phyloP scores from a whole-genome alignment of 2,329 filamentous ascomycete genomes.

The Aspergillus fumigatus region DNA sequence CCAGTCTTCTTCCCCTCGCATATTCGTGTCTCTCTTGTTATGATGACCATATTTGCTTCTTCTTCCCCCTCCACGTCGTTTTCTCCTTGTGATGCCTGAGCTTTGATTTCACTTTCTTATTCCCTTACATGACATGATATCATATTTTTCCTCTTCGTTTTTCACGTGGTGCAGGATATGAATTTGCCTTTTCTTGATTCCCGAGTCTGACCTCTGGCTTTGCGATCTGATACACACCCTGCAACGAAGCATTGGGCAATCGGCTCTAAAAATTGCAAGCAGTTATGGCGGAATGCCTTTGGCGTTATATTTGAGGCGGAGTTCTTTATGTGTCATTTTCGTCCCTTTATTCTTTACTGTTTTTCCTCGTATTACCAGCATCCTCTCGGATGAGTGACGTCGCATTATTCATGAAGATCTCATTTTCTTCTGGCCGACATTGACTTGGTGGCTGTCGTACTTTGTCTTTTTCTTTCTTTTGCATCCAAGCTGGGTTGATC shows the following conservation, averaged over 20 bases:
- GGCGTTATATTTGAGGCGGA: slow-evolving; percentile 31
- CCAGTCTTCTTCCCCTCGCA: slow-evolving; percentile 3
- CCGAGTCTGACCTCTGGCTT: slow-evolving; percentile 21
- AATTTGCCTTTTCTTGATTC: slow-evolving; percentile 12
- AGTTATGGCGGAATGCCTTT: slow-evolving; percentile 30
- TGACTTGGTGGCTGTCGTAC: slow-evolving; percentile 28
- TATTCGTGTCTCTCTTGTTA: slow-evolving; percentile 9
- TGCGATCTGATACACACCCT: slow-evolving; percentile 18
- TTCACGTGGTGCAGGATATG: slow-evolving; percentile 21
- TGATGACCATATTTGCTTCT: slow-evolving; percentile 20
- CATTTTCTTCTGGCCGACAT: slow-evolving; percentile 28
- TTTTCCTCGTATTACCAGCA: slow-evolving; percentile 9
- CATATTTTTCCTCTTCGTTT: slow-evolving; percentile 19
- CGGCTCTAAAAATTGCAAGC: slow-evolving; percentile 28
- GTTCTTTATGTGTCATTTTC: slow-evolving; percentile 16
- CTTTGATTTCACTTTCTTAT: slow-evolving; percentile 18
- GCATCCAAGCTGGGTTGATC: slow-evolving; percentile 36
- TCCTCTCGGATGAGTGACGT: slow-evolving; percentile 24
- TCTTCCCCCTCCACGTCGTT: slow-evolving; percentile 18
- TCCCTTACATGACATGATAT: slow-evolving; percentile 31
- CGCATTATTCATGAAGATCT: slow-evolving; percentile 32
- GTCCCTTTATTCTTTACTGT: slow-evolving; percentile 8
- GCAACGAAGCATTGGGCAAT: slow-evolving; percentile 32
- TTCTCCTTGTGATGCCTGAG: slow-evolving; percentile 3
- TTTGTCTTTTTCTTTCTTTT: slow-evolving; percentile 24